These are phyloP conservation scores for Linum tenue DNA, from an alignment of 345 rosid genomes.

Conservation along the genomic window DNA sequence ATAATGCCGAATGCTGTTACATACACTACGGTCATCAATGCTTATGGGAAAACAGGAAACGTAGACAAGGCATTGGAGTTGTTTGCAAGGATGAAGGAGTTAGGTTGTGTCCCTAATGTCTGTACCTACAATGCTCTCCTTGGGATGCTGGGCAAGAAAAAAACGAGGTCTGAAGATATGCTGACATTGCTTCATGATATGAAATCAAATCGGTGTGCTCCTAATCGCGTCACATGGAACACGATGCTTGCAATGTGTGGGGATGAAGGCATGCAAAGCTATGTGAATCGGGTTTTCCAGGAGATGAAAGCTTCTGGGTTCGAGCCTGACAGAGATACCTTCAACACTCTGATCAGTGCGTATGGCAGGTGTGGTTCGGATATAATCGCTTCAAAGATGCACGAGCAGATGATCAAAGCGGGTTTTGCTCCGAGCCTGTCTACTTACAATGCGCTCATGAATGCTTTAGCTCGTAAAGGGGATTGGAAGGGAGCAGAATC, in stretches of 20 bases:
- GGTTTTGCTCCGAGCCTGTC: conserved; percentile 72
- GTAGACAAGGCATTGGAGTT: conserved; percentile 59
- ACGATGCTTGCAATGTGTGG: conserved; percentile 82
- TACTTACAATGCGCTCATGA: conserved; percentile 79
- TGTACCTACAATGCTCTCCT: conserved; percentile 70
- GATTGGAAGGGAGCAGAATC: conserved; percentile 73
- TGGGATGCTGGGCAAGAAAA: conserved; percentile 68
- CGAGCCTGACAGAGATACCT: conserved; percentile 81
- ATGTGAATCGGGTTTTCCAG: conserved; percentile 51
- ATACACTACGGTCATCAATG: conserved; percentile 72
- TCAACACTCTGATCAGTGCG: conserved; percentile 72
- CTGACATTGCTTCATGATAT: conserved; percentile 59
- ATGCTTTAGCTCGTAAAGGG: conserved; percentile 73
- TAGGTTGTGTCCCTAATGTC: conserved; percentile 80
- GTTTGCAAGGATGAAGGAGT: conserved; percentile 56
- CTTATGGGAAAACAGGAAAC: conserved; percentile 71
- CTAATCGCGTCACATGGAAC: conserved; percentile 87
- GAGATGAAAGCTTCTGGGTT: conserved; percentile 89
- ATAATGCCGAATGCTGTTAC: conserved; percentile 74
- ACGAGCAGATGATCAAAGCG: conserved; percentile 60
- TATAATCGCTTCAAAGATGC: conserved; percentile 56
- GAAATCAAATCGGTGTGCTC: conserved; percentile 71
- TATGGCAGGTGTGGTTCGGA: conserved; percentile 78
- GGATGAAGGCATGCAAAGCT: conserved; percentile 53
- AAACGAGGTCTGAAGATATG: conserved; percentile 55